Evolutionary conservation across 768 basidiomycete species (phyloP).

Genomic region (Lenzites betulinus): DNA sequence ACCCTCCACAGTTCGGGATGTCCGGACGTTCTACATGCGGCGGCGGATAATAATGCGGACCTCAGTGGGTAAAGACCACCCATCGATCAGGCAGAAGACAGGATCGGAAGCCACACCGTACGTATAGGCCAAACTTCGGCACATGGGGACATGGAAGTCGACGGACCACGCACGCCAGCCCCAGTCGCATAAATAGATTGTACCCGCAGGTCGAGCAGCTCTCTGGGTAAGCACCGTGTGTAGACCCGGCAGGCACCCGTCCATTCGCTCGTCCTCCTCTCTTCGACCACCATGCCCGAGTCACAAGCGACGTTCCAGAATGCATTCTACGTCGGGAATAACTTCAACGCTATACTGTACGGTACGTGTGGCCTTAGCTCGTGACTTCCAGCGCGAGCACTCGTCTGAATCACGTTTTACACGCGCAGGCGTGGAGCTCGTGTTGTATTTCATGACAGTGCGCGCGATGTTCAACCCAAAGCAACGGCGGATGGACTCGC

Average conservation of each 20-base stretch:
- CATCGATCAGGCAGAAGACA: not conserved
- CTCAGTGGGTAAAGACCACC: not conserved
- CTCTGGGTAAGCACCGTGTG: not conserved
- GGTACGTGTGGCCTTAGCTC: slow-evolving; percentile 16
- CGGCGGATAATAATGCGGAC: too few relatives aligned
- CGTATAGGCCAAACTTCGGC: not conserved
- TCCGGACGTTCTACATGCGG: too few relatives aligned
- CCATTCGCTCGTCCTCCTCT: not conserved
- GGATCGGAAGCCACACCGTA: not conserved
- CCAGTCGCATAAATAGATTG: not conserved
- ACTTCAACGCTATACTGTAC: slow-evolving; percentile 32
- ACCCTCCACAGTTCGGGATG: too few relatives aligned
- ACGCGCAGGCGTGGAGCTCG: slow-evolving; percentile 29
- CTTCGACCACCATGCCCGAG: not conserved
- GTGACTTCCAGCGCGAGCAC: not conserved
- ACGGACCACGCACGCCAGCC: not conserved
- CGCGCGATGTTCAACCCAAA: slow-evolving; percentile 17
- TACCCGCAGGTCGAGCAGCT: not conserved
- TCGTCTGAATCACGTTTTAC: not conserved
- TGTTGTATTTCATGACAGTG: slow-evolving; percentile 30
- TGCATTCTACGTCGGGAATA: slow-evolving; percentile 31
- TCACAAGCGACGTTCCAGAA: slow-evolving; percentile 22
- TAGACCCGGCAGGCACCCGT: not conserved
- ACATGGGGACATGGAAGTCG: not conserved
- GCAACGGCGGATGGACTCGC: not conserved